phyloP scores from a whole-genome alignment of 192 early-diverging fungal species.

The Bifiguratus adelaidae region DNA sequence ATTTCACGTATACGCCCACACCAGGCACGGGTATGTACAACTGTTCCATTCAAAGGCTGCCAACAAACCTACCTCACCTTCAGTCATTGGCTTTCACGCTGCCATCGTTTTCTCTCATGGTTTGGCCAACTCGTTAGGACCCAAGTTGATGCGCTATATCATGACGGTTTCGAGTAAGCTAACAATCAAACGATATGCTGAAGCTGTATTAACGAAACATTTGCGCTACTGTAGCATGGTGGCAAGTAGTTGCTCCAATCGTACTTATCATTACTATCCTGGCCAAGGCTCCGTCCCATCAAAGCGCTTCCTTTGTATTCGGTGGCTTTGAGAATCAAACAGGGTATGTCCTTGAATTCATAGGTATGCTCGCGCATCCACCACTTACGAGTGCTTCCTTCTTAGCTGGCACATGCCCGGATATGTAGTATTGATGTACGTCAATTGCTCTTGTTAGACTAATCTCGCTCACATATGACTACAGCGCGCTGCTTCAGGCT shows the following conservation, averaged over 20 bases:
- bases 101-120: constrained; percentile 30
- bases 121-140: constrained; percentile 28
- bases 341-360: no score
- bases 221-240: constrained; percentile 11
- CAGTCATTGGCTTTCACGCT: constrained; percentile 30
- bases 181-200: neutral
- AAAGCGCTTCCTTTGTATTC: constrained; percentile 34
- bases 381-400: no score
- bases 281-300: constrained; percentile 29
- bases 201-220: neutral
- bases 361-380: no score
- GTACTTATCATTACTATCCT: constrained; percentile 29
- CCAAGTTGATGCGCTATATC: constrained; percentile 12
- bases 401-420: no score
- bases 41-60: no score
- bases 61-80: no score
- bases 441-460: constrained; percentile 8
- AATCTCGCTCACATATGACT: constrained; percentile 16
- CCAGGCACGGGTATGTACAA: no score
- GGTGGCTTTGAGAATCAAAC: constrained; percentile 30
- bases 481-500: constrained; percentile 28
- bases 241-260: constrained; percentile 31
- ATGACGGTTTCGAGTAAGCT: neutral
- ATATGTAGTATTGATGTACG: no score
- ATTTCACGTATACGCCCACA: constrained; percentile 11